Percentiles rank a stretch among this genome's conserved stretches.
Conservation (phyloP, 1,139 yeast species). For the Insectozyma bohioensis region DNA sequence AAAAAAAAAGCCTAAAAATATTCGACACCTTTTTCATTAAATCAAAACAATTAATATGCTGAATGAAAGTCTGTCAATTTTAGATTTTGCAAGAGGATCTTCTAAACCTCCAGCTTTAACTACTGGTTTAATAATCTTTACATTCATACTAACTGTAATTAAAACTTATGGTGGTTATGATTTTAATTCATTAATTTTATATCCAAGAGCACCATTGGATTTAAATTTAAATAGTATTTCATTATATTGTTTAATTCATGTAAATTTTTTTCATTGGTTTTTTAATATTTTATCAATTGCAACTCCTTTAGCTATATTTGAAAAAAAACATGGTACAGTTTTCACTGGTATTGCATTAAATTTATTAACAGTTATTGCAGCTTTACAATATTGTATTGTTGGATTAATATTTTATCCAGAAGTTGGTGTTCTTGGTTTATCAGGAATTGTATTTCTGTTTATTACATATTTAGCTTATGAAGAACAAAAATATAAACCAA, state of each 20-base stretch:
- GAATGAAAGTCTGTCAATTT: too few species aligned
- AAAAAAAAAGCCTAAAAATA: too few species aligned
- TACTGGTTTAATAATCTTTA: slow-evolving; percentile 61
- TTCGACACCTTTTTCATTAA: too few species aligned
- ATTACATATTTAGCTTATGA: slow-evolving; percentile 61
- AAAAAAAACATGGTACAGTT: slow-evolving; percentile 77
- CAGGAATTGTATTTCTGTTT: slow-evolving; percentile 78
- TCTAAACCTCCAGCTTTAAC: slow-evolving; percentile 56
- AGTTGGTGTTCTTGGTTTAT: slow-evolving; percentile 59
- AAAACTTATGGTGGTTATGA: slow-evolving; percentile 22
- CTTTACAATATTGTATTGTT: slow-evolving; percentile 59
- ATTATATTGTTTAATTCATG: slow-evolving; percentile 74
- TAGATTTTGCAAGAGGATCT: too few species aligned
- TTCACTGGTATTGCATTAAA: slow-evolving; percentile 83
- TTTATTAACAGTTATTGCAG: slow-evolving; percentile 69
- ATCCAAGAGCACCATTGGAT: slow-evolving; percentile 56
- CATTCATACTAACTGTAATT: slow-evolving; percentile 34
- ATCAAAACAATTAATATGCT: too few species aligned
- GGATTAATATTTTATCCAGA: slow-evolving; percentile 57
- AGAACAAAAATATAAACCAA: slow-evolving; percentile 55
- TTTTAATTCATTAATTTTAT: slow-evolving; percentile 31
- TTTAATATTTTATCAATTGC: slow-evolving; percentile 60
- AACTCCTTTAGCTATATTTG: slow-evolving; percentile 69
- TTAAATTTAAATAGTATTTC: slow-evolving; percentile 66
- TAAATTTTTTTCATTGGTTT: slow-evolving; percentile 58